These are phyloP conservation scores for Microcera coccophila DNA, from an alignment of 2,329 filamentous ascomycete species.

Conservation along the genomic window DNA sequence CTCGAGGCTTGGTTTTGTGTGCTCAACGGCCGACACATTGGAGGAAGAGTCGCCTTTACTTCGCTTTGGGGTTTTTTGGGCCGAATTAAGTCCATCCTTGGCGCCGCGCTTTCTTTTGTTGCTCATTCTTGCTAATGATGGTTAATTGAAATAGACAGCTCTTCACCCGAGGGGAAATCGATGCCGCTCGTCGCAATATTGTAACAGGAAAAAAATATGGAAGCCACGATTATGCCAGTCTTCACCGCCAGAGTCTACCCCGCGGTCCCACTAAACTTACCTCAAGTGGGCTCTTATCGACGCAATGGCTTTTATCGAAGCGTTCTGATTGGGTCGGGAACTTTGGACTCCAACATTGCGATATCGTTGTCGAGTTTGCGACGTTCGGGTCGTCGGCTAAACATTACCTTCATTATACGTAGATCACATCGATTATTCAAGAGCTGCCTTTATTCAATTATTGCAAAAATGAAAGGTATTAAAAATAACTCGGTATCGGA, in stretches of 20 bases:
- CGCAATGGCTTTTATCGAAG: background rate
- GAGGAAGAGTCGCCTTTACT: conserved; percentile 29
- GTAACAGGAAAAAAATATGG: conserved; percentile 16
- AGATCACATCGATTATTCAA: too few relatives aligned
- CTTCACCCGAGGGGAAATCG: background rate
- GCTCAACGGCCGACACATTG: conserved; percentile 11
- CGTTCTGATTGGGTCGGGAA: too few relatives aligned
- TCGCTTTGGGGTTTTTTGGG: conserved; percentile 29
- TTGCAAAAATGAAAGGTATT: too few relatives aligned
- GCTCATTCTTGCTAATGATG: conserved; percentile 25
- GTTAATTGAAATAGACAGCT: background rate
- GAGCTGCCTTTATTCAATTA: too few relatives aligned
- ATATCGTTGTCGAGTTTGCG: too few relatives aligned
- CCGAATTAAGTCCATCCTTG: conserved; percentile 29
- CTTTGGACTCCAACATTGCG: too few relatives aligned
- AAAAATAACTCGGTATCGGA: too few relatives aligned
- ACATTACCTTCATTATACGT: too few relatives aligned
- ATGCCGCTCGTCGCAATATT: background rate
- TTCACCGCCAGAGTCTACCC: conserved; percentile 20
- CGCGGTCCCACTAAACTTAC: conserved; percentile 15
- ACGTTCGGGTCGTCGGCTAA: too few relatives aligned
- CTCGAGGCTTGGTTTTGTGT: conserved; percentile 29
- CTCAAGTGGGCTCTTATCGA: background rate
- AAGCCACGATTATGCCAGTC: conserved; percentile 15
- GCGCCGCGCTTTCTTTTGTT: conserved; percentile 35